Evolutionary conservation across 139 green algal genomes (phyloP), one percentile per base, ranked within the genome.

Genomic region (Chlorella sp.): DNA sequence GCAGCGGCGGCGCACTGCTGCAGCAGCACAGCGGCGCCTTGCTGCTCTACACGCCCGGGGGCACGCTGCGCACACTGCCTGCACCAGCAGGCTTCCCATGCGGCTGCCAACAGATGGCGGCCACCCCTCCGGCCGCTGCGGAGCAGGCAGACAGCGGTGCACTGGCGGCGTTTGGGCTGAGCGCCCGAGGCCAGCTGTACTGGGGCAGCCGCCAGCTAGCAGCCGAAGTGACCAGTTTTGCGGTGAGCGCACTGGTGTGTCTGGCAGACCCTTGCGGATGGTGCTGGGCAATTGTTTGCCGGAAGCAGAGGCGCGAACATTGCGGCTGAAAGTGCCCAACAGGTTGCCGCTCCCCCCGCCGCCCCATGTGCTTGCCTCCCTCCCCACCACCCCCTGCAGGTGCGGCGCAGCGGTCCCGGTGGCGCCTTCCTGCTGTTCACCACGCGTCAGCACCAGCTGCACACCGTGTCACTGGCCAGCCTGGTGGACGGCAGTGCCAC

Each of bases 351-450:
- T n/a, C n/a, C n/a, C n/a, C n/a, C n/a, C n/a, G n/a, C n/a, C n/a
- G n/a, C n/a, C n/a, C n/a, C n/a, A n/a, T n/a, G n/a, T n/a, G n/a
- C n/a, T n/a, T n/a, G n/a, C n/a, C n/a, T n/a, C n/a, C n/a, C n/a
- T n/a, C n/a, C n/a, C n/a, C n/a, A n/a, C n/a, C n/a, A n/a, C n/a
- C n/a, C n/a, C n/a, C 38, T 56, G 63, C 71, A 87, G 84, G 34
- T 88, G 34, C 65, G 89, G 51, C 34, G 39, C 23, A 57, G 81
- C 36, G 87, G 94, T 7, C 69, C 95, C 0, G 95, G 93, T 20
- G 95, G 95, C 3, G 86, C 93, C n/a, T 94, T 90, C 67, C 89
- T 98, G 82, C 85, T 98, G 60, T 97, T 88, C 90, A 94, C 87
- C 25, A 95, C 90, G 0, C 79, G 90, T 5, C 83, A 84, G 39